These are phyloP conservation scores for Termitomyces sp. DNA, from an alignment of 768 basidiomycete species.

Conservation along the genomic window DNA sequence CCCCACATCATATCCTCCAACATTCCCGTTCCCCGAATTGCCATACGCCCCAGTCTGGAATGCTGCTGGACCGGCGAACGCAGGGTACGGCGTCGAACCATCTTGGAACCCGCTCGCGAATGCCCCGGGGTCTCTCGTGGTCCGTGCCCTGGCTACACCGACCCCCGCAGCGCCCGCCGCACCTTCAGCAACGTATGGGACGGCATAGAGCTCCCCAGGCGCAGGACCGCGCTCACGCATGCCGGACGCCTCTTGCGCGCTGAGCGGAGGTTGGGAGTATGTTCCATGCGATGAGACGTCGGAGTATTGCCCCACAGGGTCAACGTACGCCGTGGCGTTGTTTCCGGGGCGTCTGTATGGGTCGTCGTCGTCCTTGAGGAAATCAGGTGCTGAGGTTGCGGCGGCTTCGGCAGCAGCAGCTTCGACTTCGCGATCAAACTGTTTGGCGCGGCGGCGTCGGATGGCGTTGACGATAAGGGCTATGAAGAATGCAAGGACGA, in stretches of 20 bases:
- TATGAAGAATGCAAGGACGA: conserved; percentile 49
- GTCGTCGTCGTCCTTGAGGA: conserved; percentile 51
- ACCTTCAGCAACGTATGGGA: conserved; percentile 15
- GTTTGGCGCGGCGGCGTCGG: conserved; percentile 59
- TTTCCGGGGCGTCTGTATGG: background rate
- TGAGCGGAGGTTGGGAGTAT: conserved; percentile 44
- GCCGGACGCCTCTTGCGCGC: conserved; percentile 38
- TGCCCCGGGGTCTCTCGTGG: conserved; percentile 23
- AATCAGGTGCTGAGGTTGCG: conserved; percentile 47
- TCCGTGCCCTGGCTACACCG: conserved; percentile 38
- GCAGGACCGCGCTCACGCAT: conserved; percentile 32
- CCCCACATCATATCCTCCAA: background rate
- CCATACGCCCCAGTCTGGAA: conserved; percentile 4
- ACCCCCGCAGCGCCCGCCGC: conserved; percentile 37
- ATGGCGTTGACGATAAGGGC: conserved; percentile 45
- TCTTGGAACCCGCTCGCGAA: conserved; percentile 33
- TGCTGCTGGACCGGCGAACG: conserved; percentile 29
- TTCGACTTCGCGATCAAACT: conserved; percentile 71
- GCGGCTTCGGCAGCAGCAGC: conserved; percentile 68
- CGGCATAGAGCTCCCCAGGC: conserved; percentile 32
- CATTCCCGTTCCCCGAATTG: conserved; percentile 4
- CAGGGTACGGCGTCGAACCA: conserved; percentile 34
- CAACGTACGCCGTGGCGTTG: background rate
- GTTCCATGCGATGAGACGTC: conserved; percentile 43
- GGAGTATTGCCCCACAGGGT: conserved; percentile 13